Evolutionary conservation across 2,329 filamentous ascomycete species (phyloP), one percentile per base, ranked within the genome.

Genomic region (Colletotrichum spaethianum): DNA sequence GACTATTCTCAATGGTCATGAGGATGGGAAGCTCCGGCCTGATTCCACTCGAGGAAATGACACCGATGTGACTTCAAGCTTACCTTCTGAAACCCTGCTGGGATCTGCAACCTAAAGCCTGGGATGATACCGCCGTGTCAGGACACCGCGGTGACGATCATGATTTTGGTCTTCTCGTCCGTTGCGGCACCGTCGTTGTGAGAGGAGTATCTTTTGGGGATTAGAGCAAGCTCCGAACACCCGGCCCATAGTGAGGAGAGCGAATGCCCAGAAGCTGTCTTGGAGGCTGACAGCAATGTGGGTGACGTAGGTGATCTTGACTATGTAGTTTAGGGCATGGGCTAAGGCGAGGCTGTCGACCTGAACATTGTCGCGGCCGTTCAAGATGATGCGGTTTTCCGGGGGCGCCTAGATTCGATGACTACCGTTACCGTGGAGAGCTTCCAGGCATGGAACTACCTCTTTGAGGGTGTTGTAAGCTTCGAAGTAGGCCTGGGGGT

Each of bases 371-470:
- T 36, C 3, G 1, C 11, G 7, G 42, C 14, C 44, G 20, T 23
- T 20, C 28, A 33, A 6, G 3, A 46, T 1, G 6, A 33, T 18
- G 12, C 9, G 48, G 28, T 26, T 6, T 33, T 11, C 3, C 2
- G 28, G 4, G 7, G 16, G 1, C n/a, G 12, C 44, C 28, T 2
- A 23, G 1, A 23, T 16, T 20, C 31, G 2, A 16, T 0, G 12
- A 46, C 7, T 3, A 18, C 14, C 23, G 7, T 23, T n/a, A 11
- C 8, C 3, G 18, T 48, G 6, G 42, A 1, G 20, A 16, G 18
- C 59, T 48, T 28, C 31, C 6, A 55, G 28, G 14, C 16, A 36
- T n/a, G 20, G 28, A 2, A 7, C n/a, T 18, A 16, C 14, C 42
- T 48, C 20, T 26, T 36, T 36, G 33, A 23, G 28, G n/a, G 3